phyloP scores from a whole-genome alignment of 768 basidiomycete genomes.

The Xerocomellus intermedius region DNA sequence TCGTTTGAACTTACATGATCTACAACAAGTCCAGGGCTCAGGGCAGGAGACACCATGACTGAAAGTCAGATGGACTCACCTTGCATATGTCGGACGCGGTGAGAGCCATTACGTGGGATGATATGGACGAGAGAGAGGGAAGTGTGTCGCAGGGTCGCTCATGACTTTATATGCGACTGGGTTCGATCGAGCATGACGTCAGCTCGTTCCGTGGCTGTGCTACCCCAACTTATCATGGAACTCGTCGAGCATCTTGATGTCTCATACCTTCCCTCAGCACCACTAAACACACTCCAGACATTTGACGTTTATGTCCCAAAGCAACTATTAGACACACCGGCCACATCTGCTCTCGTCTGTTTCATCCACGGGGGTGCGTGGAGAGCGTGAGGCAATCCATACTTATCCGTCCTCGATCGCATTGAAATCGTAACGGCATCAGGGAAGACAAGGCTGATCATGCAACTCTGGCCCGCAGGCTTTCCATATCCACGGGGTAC shows the following conservation, averaged over 20 bases:
- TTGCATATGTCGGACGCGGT: constrained; percentile 78
- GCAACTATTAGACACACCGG: background rate
- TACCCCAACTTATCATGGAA: constrained; percentile 1
- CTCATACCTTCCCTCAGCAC: constrained; percentile 35
- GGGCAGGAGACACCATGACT: background rate
- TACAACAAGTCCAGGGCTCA: constrained; percentile 17
- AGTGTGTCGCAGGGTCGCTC: background rate
- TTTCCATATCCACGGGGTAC: constrained; percentile 48
- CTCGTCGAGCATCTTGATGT: constrained; percentile 21
- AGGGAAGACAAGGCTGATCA: constrained; percentile 77
- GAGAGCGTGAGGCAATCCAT: constrained; percentile 54
- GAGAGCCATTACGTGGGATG: constrained; percentile 53
- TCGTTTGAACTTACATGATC: constrained; percentile 42
- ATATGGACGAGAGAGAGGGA: background rate
- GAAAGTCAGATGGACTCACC: constrained; percentile 36
- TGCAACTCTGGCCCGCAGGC: constrained; percentile 47
- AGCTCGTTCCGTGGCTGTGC: constrained; percentile 16
- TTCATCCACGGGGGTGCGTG: constrained; percentile 88
- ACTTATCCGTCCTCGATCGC: background rate
- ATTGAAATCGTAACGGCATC: constrained; percentile 9
- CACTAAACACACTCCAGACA: constrained; percentile 36
- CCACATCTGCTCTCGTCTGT: constrained; percentile 49
- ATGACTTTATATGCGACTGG: constrained; percentile 20
- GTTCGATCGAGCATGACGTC: constrained; percentile 22
- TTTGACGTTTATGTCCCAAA: constrained; percentile 57